Evolutionary conservation across 2,329 filamentous ascomycete genomes (phyloP), one percentile per base, ranked within the genome.

Genomic region (Neophaeococcomyces mojaviensis): DNA sequence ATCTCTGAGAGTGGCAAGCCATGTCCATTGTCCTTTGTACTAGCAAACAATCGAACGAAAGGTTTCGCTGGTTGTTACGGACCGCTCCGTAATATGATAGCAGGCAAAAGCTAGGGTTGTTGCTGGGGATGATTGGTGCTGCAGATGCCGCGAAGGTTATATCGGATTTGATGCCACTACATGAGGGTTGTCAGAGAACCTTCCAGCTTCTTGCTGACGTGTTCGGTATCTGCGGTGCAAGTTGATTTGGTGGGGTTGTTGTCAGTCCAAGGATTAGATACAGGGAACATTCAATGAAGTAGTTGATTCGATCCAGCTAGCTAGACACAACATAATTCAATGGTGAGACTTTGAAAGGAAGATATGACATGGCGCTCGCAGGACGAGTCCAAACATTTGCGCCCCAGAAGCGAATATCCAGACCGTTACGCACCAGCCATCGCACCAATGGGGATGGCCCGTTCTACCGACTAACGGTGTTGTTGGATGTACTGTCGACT

Each of bases 41-140:
- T 20, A 20, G 18, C 35, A 16, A 16, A 16, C 35, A 37, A 19
- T 16, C 16, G 9, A 6, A 12, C 5, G 12, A 19, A 12, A 12
- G 3, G 5, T 19, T 5, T 12, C 5, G 16, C 12, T 37, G 3
- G 16, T 16, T 37, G 37, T 39, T 10, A 18, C 37, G 37, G 37
- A 24, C 37, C 37, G 37, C 37, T 28, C 37, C 37, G 37, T 20
- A 39, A 39, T n/a, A n/a, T n/a, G n/a, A n/a, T n/a, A n/a, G n/a
- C n/a, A n/a, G n/a, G 19, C 13, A 10, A 24, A 15, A 15, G 37
- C 12, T 24, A 39, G 19, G 37, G 37, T 12, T 39, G 22, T 13
- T 39, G 3, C 8, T 15, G 12, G 37, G 20, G 37, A 9, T n/a
- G 37, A 20, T 15, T 24, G n/a, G 37, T 39, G 12, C 13, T 39